Evolutionary conservation across 192 early-diverging fungal genomes (phyloP).

Genomic region (Podila minutissima): DNA sequence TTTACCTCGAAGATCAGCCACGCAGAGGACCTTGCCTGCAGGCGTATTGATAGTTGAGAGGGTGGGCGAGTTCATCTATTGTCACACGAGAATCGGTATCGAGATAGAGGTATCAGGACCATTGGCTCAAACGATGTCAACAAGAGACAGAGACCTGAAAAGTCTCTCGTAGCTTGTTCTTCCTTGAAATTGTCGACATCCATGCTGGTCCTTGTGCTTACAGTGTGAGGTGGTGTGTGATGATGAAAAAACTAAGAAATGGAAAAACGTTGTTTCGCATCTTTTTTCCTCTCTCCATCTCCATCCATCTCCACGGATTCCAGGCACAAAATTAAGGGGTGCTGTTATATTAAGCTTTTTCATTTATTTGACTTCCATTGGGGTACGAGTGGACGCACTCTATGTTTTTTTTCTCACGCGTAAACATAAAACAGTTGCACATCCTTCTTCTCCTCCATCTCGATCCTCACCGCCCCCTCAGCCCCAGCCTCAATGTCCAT

Average conservation of each 20-base stretch:
- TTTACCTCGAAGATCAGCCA: slow-evolving; percentile 61
- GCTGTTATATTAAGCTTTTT: too few relatives aligned
- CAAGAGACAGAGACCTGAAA: background rate
- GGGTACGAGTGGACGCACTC: too few relatives aligned
- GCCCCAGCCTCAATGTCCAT: slow-evolving; percentile 23
- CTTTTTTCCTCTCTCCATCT: background rate
- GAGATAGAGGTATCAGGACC: background rate
- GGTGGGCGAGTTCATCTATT: slow-evolving; percentile 39
- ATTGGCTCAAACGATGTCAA: background rate
- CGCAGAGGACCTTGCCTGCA: slow-evolving; percentile 59
- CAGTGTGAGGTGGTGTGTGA: background rate
- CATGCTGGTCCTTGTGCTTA: too few relatives aligned
- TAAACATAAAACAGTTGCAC: background rate
- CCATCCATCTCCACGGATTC: background rate
- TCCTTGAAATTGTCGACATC: too few relatives aligned
- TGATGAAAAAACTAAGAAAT: background rate
- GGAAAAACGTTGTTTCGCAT: slow-evolving; percentile 1
- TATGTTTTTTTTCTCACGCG: background rate
- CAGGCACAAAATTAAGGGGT: slow-evolving; percentile 1
- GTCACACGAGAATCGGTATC: background rate
- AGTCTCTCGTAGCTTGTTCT: too few relatives aligned
- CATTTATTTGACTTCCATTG: too few relatives aligned
- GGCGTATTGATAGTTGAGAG: slow-evolving; percentile 48
- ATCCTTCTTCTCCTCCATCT: slow-evolving; percentile 5
- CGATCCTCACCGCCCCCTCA: slow-evolving; percentile 27